A percentile compares a stretch with the other conserved stretches of the same genome.
These are phyloP conservation scores for Amanita fuliginea DNA, from an alignment of 768 basidiomycete genomes.

Conservation along the genomic window DNA sequence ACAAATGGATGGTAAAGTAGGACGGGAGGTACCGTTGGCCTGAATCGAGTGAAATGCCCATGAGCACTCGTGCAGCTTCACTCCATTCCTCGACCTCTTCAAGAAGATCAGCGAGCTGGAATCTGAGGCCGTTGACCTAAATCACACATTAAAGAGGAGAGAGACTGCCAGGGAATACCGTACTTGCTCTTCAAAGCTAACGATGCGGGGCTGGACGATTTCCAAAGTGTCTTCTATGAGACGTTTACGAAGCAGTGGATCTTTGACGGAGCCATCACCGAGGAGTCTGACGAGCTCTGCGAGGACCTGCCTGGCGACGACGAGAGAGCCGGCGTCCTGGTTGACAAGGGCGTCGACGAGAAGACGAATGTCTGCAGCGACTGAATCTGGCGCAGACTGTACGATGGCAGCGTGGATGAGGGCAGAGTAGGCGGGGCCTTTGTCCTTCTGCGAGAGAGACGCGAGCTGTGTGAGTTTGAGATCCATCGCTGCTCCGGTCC, in stretches of 20 bases:
- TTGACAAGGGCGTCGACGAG: conserved; percentile 77
- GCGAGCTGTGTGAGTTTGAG: conserved; percentile 51
- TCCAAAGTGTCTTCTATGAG: conserved; percentile 69
- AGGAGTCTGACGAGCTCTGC: conserved; percentile 73
- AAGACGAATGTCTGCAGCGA: conserved; percentile 49
- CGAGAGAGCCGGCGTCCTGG: conserved; percentile 72
- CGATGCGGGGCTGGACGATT: conserved; percentile 65
- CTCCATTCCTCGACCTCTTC: conserved; percentile 91
- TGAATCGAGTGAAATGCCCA: conserved; percentile 87
- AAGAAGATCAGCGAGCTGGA: conserved; percentile 84
- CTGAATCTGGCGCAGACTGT: conserved; percentile 29
- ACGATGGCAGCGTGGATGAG: conserved; percentile 60
- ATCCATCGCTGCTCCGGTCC: conserved; percentile 49
- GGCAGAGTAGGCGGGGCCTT: conserved; percentile 61
- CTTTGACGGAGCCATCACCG: conserved; percentile 40
- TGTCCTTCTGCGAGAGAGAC: conserved; percentile 72
- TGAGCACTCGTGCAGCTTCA: conserved; percentile 84
- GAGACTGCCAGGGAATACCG: conserved; percentile 11
- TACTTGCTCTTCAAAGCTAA: conserved; percentile 95
- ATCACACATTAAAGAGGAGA: conserved; percentile 2
- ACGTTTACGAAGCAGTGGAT: conserved; percentile 50
- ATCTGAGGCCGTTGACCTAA: conserved; percentile 74
- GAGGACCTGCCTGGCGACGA: conserved; percentile 81
- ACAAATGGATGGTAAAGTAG: conserved; percentile 4
- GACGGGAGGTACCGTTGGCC: conserved; percentile 58